Conservation (phyloP, 2,329 filamentous ascomycete species). For the Bisporella sp. region DNA sequence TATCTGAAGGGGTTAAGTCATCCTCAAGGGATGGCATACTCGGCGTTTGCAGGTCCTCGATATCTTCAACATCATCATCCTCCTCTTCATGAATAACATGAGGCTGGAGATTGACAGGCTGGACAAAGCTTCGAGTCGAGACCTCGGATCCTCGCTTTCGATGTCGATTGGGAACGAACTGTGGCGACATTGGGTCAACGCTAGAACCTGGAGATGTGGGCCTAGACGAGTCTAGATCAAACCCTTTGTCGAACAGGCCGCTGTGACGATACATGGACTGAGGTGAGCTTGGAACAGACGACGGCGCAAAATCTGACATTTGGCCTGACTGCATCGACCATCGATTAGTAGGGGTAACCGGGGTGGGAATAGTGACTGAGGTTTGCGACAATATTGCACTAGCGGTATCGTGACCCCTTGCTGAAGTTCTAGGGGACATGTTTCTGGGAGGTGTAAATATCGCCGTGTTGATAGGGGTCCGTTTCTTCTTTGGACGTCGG, state of each 20-base stretch:
- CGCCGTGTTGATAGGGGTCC: constrained; percentile 53
- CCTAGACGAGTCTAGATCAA: constrained; percentile 57
- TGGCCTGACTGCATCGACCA: constrained; percentile 59
- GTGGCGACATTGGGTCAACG: constrained; percentile 58
- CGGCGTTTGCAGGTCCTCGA: constrained; percentile 17
- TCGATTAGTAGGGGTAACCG: constrained; percentile 41
- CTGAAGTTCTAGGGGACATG: constrained; percentile 28
- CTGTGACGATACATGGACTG: constrained; percentile 64
- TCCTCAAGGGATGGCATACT: constrained; percentile 16
- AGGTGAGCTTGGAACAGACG: constrained; percentile 77
- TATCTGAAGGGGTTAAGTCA: constrained; percentile 16
- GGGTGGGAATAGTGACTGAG: constrained; percentile 44
- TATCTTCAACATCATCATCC: constrained; percentile 24
- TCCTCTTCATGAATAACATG: constrained; percentile 30
- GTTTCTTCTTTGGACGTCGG: constrained; percentile 65
- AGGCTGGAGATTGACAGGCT: constrained; percentile 27
- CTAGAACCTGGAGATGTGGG: constrained; percentile 80
- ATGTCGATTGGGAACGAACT: constrained; percentile 45
- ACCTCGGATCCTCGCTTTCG: constrained; percentile 50
- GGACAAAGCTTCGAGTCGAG: constrained; percentile 41
- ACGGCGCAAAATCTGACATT: constrained; percentile 57
- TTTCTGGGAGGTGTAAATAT: constrained; percentile 50
- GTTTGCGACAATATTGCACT: constrained; percentile 35
- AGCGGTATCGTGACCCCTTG: constrained; percentile 32
- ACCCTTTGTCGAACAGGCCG: constrained; percentile 69